Conservation (phyloP, 1,139 yeast species). For the Debaryomyces robertsiae region DNA sequence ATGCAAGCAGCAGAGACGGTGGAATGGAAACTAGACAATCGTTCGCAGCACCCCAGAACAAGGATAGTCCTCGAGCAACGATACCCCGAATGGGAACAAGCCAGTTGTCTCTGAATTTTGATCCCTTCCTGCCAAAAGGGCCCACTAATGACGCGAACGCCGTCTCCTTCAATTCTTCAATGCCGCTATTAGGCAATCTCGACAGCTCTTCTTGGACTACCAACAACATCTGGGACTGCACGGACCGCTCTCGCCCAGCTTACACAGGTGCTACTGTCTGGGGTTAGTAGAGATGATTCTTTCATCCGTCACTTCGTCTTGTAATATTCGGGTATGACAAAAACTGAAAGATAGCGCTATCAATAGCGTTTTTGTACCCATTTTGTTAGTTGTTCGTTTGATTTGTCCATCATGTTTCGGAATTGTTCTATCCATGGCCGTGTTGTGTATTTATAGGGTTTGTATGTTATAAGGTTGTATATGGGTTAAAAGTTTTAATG, state of each 20-base stretch:
- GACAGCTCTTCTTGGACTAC: slow-evolving; percentile 3
- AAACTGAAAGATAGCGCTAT: too few relatives aligned
- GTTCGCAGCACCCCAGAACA: too few relatives aligned
- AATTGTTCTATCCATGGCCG: neutral
- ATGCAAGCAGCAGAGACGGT: too few relatives aligned
- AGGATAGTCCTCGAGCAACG: too few relatives aligned
- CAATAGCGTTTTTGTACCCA: neutral
- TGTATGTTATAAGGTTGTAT: slow-evolving; percentile 5
- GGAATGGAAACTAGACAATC: too few relatives aligned
- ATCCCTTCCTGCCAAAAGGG: slow-evolving; percentile 26
- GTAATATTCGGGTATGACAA: neutral
- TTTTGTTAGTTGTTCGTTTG: slow-evolving; percentile 2
- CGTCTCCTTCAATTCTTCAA: neutral
- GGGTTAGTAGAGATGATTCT: slow-evolving; percentile 16
- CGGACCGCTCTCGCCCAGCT: slow-evolving; percentile 12
- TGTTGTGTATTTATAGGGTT: slow-evolving; percentile 9
- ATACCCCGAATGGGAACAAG: too few relatives aligned
- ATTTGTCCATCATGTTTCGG: slow-evolving; percentile 2
- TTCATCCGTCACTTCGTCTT: slow-evolving; percentile 1
- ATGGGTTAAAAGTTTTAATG: slow-evolving; percentile 1
- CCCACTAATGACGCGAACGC: slow-evolving; percentile 8
- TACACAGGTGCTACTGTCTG: slow-evolving; percentile 22
- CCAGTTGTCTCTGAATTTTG: slow-evolving; percentile 15
- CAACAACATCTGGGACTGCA: slow-evolving; percentile 10
- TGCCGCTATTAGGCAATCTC: neutral